Percentiles rank a stretch among this genome's conserved stretches.
Conservation (phyloP, 805 yeast species). For the Maudiozyma bulderi region DNA sequence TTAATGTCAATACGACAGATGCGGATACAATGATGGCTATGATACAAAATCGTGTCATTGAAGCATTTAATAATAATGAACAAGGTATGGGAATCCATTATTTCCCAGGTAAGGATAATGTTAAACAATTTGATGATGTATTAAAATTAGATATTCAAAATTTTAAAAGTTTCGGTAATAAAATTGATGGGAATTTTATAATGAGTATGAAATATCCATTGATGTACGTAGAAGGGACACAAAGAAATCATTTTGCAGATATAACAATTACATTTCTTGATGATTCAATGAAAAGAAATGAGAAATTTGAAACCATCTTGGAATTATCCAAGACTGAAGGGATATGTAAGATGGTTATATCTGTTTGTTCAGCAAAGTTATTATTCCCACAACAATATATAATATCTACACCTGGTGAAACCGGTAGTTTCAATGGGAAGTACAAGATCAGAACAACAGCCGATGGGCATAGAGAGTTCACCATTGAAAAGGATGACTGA, state of each 20-base stretch:
- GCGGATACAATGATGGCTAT: slow-evolving; percentile 7
- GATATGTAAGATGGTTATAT: slow-evolving; percentile 15
- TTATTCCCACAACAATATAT: slow-evolving; percentile 13
- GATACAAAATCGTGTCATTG: slow-evolving; percentile 14
- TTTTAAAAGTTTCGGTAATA: slow-evolving; percentile 6
- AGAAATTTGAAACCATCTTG: slow-evolving; percentile 3
- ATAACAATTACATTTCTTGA: slow-evolving; percentile 12
- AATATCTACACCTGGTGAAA: slow-evolving; percentile 14
- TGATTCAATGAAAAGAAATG: slow-evolving; percentile 2
- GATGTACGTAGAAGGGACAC: slow-evolving; percentile 1
- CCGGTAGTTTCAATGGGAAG: slow-evolving; percentile 10
- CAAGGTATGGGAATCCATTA: slow-evolving; percentile 12
- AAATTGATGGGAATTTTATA: slow-evolving; percentile 7
- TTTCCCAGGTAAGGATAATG: slow-evolving; percentile 9
- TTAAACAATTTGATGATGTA: slow-evolving; percentile 7
- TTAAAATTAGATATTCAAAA: slow-evolving; percentile 7
- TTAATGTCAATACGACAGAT: slow-evolving; percentile 2
- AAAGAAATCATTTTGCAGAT: slow-evolving; percentile 10
- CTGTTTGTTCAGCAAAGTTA: slow-evolving; percentile 8
- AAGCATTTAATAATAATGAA: slow-evolving; percentile 18
- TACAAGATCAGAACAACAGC: slow-evolving; percentile 9
- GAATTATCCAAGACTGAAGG: slow-evolving; percentile 4
- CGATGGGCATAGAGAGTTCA: slow-evolving; percentile 21
- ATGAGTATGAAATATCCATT: slow-evolving; percentile 13
- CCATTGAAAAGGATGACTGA: slow-evolving; percentile 2